Base-by-base conservation (phyloP, 306 rosid genomes). In the Cucumis cinereus region DNA sequence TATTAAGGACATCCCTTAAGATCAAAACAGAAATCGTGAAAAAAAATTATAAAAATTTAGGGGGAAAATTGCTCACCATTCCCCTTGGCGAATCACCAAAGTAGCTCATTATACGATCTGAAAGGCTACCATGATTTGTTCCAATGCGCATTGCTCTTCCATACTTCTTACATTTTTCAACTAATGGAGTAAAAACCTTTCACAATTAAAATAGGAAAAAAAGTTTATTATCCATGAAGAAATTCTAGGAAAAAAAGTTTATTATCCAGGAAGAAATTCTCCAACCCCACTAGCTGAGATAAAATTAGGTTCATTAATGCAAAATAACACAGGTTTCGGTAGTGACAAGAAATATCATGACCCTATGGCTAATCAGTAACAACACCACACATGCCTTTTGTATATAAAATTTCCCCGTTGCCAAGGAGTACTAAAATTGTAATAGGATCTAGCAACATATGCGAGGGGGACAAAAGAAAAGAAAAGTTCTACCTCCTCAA, bases 71-170 rank as follows among this genome's bases (percentile, higher is more conserved):
- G 77, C 77, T 84, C 76, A 94, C 99, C 99, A 94, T 94, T 86
- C 99, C 99, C 88, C 97, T 86, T 3, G 99, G 99, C 78, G 99
- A 94, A 84, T 94, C 99, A 23, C 99, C 99, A 79, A 90, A 92
- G 83, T 94, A 94, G 90, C 99, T 94, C 99, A 94, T 94, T 79
- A 92, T 94, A 80, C 99, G 99, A 84, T 94, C 99, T 28, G 99
- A 94, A 84, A 94, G 99, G 83, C 99, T 94, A 70, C 99, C 99
- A 13, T 94, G 99, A 84, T 94, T 94, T 69, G 99, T 94, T 33
- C 99, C 99, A 82, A 94, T 94, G 52, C 99, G 99, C 95, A 94
- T 90, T 75, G 99, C 99, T 85, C 97, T 92, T 78, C 99, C 96
- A 72, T 94, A 90, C 83, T 94, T 92, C 87, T 94, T 94, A 85